These are phyloP conservation scores for Colletotrichum ledebouriae DNA, from an alignment of 2,329 filamentous ascomycete genomes.

Conservation along the genomic window DNA sequence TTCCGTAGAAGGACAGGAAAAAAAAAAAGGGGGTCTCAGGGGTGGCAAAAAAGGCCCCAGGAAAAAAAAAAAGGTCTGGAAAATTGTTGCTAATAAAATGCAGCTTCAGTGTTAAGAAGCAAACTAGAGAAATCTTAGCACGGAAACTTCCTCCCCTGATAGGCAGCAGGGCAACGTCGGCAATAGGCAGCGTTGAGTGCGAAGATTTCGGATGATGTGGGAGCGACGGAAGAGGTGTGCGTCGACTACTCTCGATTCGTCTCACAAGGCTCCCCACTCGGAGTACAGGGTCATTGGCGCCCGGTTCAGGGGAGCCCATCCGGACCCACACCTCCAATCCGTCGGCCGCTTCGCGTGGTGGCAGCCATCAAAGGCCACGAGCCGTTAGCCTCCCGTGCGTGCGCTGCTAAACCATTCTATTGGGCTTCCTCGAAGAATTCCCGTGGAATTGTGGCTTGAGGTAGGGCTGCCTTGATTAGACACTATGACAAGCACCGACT, in stretches of 20 bases:
- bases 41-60: too few relatives aligned
- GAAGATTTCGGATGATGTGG: conserved; percentile 11
- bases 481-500: conserved; percentile 17
- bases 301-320: conserved; percentile 10
- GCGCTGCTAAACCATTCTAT: conserved; percentile 6
- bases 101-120: conserved; percentile 2
- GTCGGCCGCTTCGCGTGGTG: not conserved
- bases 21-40: too few relatives aligned
- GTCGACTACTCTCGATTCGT: conserved; percentile 25
- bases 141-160: conserved; percentile 1
- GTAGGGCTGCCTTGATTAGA: conserved; percentile 1
- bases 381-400: conserved; percentile 7
- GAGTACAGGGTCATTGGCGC: conserved; percentile 6
- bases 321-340: conserved; percentile 3
- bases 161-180: conserved; percentile 24
- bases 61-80: not conserved
- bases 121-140: conserved; percentile 10
- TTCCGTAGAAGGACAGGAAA: not conserved
- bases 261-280: conserved; percentile 24
- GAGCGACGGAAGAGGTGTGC: not conserved
- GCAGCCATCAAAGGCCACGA: not conserved
- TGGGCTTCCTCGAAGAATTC: conserved; percentile 10
- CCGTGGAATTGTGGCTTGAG: conserved; percentile 1
- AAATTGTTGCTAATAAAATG: conserved; percentile 26
- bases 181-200: not conserved